Evolutionary conservation across 441 rosid species (phyloP).

Genomic region (Syzygium syzygioides): DNA sequence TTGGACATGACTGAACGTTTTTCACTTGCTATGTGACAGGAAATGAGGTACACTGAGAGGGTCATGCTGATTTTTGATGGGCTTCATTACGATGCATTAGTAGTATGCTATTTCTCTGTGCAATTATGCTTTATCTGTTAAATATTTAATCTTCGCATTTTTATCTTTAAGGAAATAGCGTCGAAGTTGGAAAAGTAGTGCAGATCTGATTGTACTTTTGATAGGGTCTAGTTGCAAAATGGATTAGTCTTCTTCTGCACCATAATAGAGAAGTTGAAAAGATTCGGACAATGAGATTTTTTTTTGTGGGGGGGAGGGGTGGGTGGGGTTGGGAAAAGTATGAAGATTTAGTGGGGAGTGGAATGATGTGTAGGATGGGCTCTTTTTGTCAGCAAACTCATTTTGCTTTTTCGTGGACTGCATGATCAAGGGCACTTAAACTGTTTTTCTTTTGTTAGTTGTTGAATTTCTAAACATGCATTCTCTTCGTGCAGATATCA

Average conservation of each 20-base stretch:
- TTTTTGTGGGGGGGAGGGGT: not conserved
- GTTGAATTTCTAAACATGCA: not conserved
- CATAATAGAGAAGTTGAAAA: not conserved
- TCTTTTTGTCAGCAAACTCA: not conserved
- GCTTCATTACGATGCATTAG: slow-evolving; percentile 89
- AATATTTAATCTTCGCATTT: not conserved
- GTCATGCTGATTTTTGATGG: slow-evolving; percentile 89
- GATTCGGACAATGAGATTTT: not conserved
- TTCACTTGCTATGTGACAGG: slow-evolving; percentile 35
- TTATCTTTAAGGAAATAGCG: not conserved
- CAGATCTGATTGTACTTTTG: not conserved
- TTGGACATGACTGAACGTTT: not conserved
- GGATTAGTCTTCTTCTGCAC: not conserved
- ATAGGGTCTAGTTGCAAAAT: not conserved
- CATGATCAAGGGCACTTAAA: not conserved
- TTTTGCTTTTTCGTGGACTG: not conserved
- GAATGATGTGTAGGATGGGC: not conserved
- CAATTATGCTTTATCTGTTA: slow-evolving; percentile 4
- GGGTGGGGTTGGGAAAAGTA: not conserved
- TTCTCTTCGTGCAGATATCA: slow-evolving; percentile 42
- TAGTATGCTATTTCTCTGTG: slow-evolving; percentile 39
- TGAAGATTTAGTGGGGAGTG: not conserved
- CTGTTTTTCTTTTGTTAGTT: not conserved
- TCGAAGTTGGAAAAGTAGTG: not conserved
- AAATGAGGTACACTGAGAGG: slow-evolving; percentile 54